These are phyloP conservation scores for Mikania micrantha DNA, from an alignment of 129 eudicot species.

Conservation along the genomic window DNA sequence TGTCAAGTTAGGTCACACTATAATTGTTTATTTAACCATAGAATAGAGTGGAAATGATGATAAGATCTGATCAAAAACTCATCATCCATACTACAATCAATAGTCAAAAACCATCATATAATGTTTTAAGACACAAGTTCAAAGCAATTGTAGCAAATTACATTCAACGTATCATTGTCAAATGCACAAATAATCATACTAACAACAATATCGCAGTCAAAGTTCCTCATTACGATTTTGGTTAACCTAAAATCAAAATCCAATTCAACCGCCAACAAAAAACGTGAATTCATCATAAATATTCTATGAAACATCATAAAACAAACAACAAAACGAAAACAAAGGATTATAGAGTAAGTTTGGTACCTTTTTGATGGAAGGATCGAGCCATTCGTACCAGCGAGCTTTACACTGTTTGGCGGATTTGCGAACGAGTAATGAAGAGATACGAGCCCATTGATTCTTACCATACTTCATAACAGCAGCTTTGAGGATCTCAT, in stretches of 20 bases:
- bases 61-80: too few species aligned
- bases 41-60: too few species aligned
- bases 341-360: background rate
- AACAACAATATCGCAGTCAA: background rate
- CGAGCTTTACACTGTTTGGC: constrained; percentile 98
- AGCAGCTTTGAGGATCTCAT: constrained; percentile 95
- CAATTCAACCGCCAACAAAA: background rate
- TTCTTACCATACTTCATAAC: constrained; percentile 98
- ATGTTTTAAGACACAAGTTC: background rate
- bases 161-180: background rate
- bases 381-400: constrained; percentile 99
- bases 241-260: background rate
- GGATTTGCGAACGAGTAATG: constrained; percentile 83
- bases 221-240: background rate
- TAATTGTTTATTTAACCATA: too few species aligned
- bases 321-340: background rate
- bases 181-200: background rate
- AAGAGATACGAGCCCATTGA: constrained; percentile 99
- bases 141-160: background rate
- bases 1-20: too few species aligned
- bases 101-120: background rate
- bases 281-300: background rate
- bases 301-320: background rate
- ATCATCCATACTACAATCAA: background rate
- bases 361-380: constrained; percentile 87